Percentiles rank a stretch among this genome's conserved stretches.
Conservation (phyloP, 2,329 filamentous ascomycete genomes). For the Trichoderma citrinoviride region DNA sequence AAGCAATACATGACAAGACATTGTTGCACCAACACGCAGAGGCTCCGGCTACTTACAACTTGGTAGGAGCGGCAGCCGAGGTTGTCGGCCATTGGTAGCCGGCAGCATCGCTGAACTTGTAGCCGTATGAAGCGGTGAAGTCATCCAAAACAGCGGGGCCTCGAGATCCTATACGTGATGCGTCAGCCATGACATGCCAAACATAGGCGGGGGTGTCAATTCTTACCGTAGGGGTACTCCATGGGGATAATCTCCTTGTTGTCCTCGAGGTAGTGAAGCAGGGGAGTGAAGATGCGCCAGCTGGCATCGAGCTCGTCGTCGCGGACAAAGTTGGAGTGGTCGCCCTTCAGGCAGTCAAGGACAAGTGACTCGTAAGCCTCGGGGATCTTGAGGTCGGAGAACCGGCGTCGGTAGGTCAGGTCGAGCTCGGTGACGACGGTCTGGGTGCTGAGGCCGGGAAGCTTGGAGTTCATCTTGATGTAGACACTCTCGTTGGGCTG, state of each 20-base stretch:
- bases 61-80: constrained; percentile 63
- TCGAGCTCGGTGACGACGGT: constrained; percentile 98
- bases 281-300: constrained; percentile 97
- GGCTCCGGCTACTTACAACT: constrained; percentile 62
- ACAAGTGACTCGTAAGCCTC: constrained; percentile 99
- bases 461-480: constrained; percentile 99
- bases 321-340: constrained; percentile 98
- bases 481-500: constrained; percentile 99
- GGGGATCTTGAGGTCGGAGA: constrained; percentile 98
- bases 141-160: constrained; percentile 95
- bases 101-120: constrained; percentile 96
- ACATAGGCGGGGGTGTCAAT: no score
- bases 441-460: constrained; percentile 98
- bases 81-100: constrained; percentile 94
- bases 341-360: constrained; percentile 94
- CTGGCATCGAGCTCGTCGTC: constrained; percentile 95
- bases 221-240: constrained; percentile 97
- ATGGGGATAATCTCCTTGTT: constrained; percentile 99
- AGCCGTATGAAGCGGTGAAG: constrained; percentile 96
- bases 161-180: constrained; percentile 72
- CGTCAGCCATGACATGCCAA: constrained; percentile 24
- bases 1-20: constrained; percentile 20
- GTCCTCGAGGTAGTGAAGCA: constrained; percentile 96
- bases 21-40: background rate
- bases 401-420: constrained; percentile 94